Evolutionary conservation across 306 rosid species (phyloP).

Genomic region (Prunus kanzakura): DNA sequence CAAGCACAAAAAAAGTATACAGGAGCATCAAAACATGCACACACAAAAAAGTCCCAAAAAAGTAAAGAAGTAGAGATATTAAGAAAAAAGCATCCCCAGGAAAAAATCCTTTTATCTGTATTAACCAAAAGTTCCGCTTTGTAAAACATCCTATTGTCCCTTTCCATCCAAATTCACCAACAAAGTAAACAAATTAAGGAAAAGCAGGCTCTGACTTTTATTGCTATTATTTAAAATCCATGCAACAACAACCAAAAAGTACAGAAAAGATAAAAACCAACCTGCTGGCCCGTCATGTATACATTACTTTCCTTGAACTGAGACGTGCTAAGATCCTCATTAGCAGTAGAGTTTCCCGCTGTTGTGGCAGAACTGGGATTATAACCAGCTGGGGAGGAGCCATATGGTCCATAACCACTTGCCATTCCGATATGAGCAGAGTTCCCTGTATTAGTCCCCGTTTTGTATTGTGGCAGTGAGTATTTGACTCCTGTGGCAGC

Average conservation of each 20-base stretch:
- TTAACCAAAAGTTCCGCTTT: not conserved
- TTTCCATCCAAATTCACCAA: not conserved
- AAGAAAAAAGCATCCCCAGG: not conserved
- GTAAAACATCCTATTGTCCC: not conserved
- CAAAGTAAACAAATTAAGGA: not conserved
- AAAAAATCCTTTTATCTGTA: not conserved
- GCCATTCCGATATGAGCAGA: slow-evolving; percentile 76
- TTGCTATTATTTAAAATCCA: not conserved
- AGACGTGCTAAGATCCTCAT: slow-evolving; percentile 77
- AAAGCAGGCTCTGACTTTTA: not conserved
- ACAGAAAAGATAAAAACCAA: slow-evolving; percentile 30
- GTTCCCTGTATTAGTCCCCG: slow-evolving; percentile 68
- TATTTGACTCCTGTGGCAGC: slow-evolving; percentile 76
- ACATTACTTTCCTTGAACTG: slow-evolving; percentile 85
- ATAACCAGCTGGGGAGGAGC: slow-evolving; percentile 75
- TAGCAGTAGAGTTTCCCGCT: slow-evolving; percentile 62
- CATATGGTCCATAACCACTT: slow-evolving; percentile 75
- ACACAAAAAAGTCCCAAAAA: not conserved
- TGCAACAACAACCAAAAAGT: slow-evolving; percentile 15
- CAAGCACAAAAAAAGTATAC: not conserved
- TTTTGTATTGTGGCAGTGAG: slow-evolving; percentile 84
- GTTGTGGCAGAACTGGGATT: slow-evolving; percentile 69
- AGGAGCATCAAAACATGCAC: not conserved
- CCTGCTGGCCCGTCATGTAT: slow-evolving; percentile 91
- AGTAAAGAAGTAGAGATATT: not conserved